Percentiles rank a stretch among this genome's conserved stretches.
These are phyloP conservation scores for Herpetomonas samuelpessoai DNA, from an alignment of 208 protist genomes.

Conservation along the genomic window DNA sequence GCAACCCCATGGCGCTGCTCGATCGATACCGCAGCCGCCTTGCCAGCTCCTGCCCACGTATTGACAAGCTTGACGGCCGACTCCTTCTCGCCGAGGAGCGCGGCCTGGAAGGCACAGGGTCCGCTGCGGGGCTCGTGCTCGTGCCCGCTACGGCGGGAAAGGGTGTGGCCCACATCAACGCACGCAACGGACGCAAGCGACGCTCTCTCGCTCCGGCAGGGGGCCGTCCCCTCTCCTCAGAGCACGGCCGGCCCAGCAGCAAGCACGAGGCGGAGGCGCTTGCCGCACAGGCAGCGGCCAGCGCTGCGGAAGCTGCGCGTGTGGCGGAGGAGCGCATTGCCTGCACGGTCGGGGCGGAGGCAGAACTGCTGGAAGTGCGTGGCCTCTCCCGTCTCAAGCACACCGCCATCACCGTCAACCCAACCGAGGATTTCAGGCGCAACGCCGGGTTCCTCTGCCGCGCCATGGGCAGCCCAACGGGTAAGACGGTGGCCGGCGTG, in stretches of 20 bases:
- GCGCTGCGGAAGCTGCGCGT: background rate
- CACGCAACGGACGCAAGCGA: background rate
- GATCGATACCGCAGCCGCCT: conserved; percentile 60
- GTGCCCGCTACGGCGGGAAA: no score
- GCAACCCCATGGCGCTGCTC: conserved; percentile 64
- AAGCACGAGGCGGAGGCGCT: background rate
- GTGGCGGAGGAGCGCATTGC: conserved; percentile 15
- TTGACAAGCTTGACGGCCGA: conserved; percentile 60
- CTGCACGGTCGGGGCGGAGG: conserved; percentile 26
- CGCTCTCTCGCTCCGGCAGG: background rate
- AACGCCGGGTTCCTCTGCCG: conserved; percentile 10
- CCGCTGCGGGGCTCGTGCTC: background rate
- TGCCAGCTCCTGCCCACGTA: conserved; percentile 31
- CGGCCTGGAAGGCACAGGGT: background rate
- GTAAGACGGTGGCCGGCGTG: background rate
- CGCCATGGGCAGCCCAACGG: background rate
- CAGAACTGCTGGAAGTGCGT: conserved; percentile 36
- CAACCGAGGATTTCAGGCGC: conserved; percentile 22
- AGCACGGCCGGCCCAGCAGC: background rate
- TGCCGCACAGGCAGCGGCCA: conserved; percentile 1
- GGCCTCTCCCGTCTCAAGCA: conserved; percentile 35
- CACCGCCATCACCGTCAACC: conserved; percentile 15
- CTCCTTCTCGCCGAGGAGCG: conserved; percentile 40
- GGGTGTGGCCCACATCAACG: background rate
- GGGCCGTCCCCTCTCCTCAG: background rate